Conservation (phyloP, 2,329 filamentous ascomycete genomes). For the Fusarium foetens region DNA sequence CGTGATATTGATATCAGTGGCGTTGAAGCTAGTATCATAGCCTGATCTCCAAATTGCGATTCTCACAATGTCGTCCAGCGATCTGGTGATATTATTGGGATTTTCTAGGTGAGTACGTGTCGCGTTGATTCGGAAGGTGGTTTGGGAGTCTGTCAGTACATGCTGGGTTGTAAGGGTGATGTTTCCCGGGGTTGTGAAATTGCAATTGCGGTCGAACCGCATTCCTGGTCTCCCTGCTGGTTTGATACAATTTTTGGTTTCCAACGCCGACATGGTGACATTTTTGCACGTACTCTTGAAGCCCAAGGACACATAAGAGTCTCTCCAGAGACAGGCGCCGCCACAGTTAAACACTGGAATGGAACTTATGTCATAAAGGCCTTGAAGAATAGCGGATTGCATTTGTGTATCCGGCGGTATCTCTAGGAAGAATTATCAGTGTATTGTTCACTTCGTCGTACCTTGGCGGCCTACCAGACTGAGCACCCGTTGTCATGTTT, state of each 20-base stretch:
- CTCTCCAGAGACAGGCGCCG: background rate
- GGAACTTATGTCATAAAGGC: background rate
- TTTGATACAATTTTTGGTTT: background rate
- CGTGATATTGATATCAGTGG: background rate
- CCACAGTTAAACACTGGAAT: background rate
- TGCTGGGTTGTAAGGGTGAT: background rate
- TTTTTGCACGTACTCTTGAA: background rate
- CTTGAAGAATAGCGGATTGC: background rate
- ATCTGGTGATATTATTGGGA: background rate
- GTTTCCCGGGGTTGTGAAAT: background rate
- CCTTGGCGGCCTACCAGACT: background rate
- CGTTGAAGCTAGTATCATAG: background rate
- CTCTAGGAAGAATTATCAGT: background rate
- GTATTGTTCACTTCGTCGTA: accelerated
- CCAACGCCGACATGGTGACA: background rate
- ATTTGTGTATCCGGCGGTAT: background rate
- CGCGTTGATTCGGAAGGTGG: background rate
- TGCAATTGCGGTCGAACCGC: background rate
- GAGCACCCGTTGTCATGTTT: background rate
- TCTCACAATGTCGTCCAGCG: background rate
- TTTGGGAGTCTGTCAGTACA: background rate
- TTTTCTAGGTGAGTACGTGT: background rate
- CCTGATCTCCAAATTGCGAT: background rate
- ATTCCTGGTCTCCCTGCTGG: background rate
- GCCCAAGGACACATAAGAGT: background rate